Percentiles rank a stretch among this genome's conserved stretches.
Evolutionary conservation across 768 basidiomycete genomes (phyloP).

Genomic region (Auricularia cornea): DNA sequence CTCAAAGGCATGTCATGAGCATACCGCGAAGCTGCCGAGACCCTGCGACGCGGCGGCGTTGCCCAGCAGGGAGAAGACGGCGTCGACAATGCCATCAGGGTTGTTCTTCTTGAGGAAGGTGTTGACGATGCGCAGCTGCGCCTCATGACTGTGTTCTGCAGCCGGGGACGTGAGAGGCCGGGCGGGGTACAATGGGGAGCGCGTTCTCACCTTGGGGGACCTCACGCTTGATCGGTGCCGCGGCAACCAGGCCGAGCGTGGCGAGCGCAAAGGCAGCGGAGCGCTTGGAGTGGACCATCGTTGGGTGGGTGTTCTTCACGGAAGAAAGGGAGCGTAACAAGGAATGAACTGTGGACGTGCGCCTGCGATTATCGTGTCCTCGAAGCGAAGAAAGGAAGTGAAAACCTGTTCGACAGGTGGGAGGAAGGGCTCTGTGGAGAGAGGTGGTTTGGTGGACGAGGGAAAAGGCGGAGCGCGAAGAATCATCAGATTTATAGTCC

Average conservation of each 20-base stretch:
- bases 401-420: constrained; percentile 7
- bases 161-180: neutral
- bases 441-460: neutral
- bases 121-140: constrained; percentile 44
- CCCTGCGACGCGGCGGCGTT: constrained; percentile 53
- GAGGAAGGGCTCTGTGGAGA: neutral
- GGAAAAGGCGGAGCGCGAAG: neutral
- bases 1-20: constrained; percentile 8
- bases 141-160: constrained; percentile 58
- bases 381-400: neutral
- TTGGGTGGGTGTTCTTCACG: neutral
- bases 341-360: neutral
- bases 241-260: constrained; percentile 25
- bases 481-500: neutral
- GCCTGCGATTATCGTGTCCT: neutral
- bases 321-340: neutral
- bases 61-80: constrained; percentile 56
- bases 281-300: constrained; percentile 31
- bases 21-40: constrained; percentile 44
- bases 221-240: constrained; percentile 46
- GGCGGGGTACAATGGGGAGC: constrained; percentile 6
- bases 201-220: constrained; percentile 54
- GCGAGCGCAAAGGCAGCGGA: constrained; percentile 27
- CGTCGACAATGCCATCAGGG: constrained; percentile 48
- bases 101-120: constrained; percentile 45